Percentiles rank a stretch among this genome's conserved stretches.
phyloP scores from a whole-genome alignment of 192 early-diverging fungal species.

The Cetraspora pellucida region DNA sequence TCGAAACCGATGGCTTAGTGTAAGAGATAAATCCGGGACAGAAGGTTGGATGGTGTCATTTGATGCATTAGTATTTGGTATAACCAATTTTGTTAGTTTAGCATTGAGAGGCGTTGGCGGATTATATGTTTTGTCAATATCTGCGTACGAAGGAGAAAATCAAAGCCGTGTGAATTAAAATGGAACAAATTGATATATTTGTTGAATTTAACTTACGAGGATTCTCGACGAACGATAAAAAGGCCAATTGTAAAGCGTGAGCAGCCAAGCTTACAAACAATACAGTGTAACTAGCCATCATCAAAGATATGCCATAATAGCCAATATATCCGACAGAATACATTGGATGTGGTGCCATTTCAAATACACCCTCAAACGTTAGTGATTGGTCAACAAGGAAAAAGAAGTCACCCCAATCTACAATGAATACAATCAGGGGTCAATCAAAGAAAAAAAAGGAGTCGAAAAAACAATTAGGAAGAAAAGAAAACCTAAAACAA shows the following conservation, averaged over 20 bases:
- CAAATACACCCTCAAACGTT: conserved; percentile 92
- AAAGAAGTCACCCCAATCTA: conserved; percentile 99
- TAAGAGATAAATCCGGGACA: conserved; percentile 10
- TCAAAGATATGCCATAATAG: conserved; percentile 92
- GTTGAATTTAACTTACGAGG: conserved; percentile 61
- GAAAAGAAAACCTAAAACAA: conserved; percentile 34
- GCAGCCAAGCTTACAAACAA: conserved; percentile 87
- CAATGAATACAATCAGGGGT: not conserved
- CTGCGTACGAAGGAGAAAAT: conserved; percentile 30
- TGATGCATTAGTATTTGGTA: conserved; percentile 6
- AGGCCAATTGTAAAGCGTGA: conserved; percentile 86
- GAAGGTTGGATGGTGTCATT: not conserved
- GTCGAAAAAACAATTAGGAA: conserved; percentile 25
- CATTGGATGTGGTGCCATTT: conserved; percentile 98
- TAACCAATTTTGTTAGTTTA: conserved; percentile 12
- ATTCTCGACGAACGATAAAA: conserved; percentile 89
- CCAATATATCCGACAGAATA: conserved; percentile 97
- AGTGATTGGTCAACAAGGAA: conserved; percentile 90
- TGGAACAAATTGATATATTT: not conserved
- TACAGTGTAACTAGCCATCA: conserved; percentile 89
- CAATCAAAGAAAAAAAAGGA: conserved; percentile 18
- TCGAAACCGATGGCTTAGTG: conserved; percentile 64
- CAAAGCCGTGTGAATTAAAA: not conserved
- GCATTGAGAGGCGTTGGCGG: conserved; percentile 46
- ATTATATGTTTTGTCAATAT: conserved; percentile 67